Evolutionary conservation across 768 basidiomycete species (phyloP).

Genomic region (Coprinellus aureogranulatus): DNA sequence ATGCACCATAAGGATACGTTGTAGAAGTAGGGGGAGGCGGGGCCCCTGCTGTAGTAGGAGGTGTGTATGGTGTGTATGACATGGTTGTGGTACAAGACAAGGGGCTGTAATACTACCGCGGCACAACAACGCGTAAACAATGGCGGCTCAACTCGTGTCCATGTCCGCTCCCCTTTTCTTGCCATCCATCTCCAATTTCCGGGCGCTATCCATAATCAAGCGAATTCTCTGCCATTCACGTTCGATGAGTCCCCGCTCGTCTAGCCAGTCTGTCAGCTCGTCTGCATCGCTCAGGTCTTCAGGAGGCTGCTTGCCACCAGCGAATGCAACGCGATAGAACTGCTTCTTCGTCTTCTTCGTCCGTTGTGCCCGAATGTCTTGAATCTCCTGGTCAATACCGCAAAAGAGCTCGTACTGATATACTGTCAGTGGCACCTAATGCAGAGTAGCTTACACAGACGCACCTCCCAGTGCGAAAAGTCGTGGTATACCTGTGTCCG

Average conservation of each 20-base stretch:
- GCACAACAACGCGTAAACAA: slow-evolving; percentile 12
- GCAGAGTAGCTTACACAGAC: neutral
- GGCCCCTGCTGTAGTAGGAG: slow-evolving; percentile 27
- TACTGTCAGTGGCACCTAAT: too few species aligned
- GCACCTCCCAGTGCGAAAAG: slow-evolving; percentile 83
- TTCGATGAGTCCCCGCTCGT: slow-evolving; percentile 63
- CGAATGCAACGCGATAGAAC: slow-evolving; percentile 61
- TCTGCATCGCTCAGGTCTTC: slow-evolving; percentile 71
- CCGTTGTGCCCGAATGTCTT: slow-evolving; percentile 40
- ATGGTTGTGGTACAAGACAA: slow-evolving; percentile 11
- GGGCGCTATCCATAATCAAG: slow-evolving; percentile 72
- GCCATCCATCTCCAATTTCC: slow-evolving; percentile 52
- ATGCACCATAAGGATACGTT: slow-evolving; percentile 66
- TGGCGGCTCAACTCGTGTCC: slow-evolving; percentile 2
- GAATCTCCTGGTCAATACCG: slow-evolving; percentile 55
- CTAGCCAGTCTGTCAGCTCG: slow-evolving; percentile 79
- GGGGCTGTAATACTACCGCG: neutral
- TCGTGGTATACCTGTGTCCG: slow-evolving; percentile 67
- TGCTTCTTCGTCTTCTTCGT: slow-evolving; percentile 24
- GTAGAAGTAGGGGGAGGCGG: slow-evolving; percentile 46
- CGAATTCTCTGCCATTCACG: slow-evolving; percentile 70
- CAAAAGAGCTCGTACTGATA: slow-evolving; percentile 71
- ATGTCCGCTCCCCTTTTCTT: slow-evolving; percentile 46
- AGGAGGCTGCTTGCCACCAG: slow-evolving; percentile 57
- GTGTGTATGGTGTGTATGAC: slow-evolving; percentile 27